phyloP scores from a whole-genome alignment of 1,284 basidiomycete species.

The Violaceomyces palustris region DNA sequence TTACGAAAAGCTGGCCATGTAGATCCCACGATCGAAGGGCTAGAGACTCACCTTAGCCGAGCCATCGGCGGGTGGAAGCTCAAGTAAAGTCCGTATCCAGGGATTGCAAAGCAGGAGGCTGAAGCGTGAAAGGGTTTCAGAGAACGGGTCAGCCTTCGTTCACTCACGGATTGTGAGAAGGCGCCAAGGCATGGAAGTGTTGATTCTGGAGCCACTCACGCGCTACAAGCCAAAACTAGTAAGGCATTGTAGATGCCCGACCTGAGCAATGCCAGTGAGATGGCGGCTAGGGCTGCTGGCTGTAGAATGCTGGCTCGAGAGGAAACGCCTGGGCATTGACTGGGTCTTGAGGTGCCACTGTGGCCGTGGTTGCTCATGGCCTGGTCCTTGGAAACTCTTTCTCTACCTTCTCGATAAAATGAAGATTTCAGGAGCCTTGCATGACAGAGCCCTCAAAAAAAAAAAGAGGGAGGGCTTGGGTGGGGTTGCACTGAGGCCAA shows the following conservation, averaged over 20 bases:
- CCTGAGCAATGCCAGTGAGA: constrained; percentile 14
- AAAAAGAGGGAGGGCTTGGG: no score
- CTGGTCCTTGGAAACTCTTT: no score
- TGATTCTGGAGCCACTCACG: not conserved
- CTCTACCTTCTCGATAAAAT: no score
- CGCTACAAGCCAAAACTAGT: constrained; percentile 11
- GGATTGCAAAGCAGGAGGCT: constrained; percentile 37
- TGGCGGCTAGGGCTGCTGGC: constrained; percentile 14
- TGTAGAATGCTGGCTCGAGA: constrained; percentile 13
- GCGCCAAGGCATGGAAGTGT: no score
- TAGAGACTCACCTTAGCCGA: not conserved
- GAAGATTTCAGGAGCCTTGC: no score
- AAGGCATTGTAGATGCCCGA: constrained; percentile 19
- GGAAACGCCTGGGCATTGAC: no score
- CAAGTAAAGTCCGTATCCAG: constrained; percentile 43
- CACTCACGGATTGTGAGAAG: no score
- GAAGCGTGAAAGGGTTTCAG: not conserved
- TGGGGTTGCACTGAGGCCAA: no score
- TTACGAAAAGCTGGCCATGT: not conserved
- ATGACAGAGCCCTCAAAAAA: no score
- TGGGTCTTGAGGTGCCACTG: no score
- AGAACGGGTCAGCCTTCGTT: no score
- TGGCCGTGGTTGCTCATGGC: no score
- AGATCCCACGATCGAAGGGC: not conserved
- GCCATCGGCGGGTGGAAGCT: constrained; percentile 19